Conservation (phyloP, 768 basidiomycete species). For the Suillus fuscotomentosus region DNA sequence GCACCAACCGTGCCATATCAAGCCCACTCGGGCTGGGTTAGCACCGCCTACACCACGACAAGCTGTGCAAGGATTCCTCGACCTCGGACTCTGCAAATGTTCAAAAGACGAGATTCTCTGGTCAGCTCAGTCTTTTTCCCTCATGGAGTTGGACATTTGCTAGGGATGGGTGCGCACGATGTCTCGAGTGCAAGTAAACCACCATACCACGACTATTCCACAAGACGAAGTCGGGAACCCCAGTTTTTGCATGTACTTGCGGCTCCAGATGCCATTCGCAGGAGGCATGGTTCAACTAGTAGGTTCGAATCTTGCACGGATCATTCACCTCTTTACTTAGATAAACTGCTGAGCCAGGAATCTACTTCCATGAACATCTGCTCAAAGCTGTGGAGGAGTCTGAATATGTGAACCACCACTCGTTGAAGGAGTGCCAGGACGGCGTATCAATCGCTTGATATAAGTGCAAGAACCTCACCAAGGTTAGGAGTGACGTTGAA, state of each 20-base stretch:
- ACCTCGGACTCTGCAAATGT: no score
- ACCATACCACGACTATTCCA: slow-evolving; percentile 43
- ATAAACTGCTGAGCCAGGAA: slow-evolving; percentile 88
- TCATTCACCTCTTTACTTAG: slow-evolving; percentile 3
- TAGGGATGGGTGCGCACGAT: slow-evolving; percentile 25
- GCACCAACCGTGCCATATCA: no score
- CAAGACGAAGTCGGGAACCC: slow-evolving; percentile 43
- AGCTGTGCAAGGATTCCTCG: no score
- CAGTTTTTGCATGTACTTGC: slow-evolving; percentile 75
- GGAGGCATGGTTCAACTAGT: slow-evolving; percentile 82
- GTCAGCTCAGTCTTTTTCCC: no score
- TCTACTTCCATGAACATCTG: slow-evolving; percentile 84
- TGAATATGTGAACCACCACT: slow-evolving; percentile 45
- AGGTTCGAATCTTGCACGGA: slow-evolving; percentile 29
- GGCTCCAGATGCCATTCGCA: slow-evolving; percentile 71
- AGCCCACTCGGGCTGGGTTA: no score
- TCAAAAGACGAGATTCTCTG: no score
- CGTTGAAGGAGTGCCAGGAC: slow-evolving; percentile 80
- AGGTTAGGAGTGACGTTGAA: slow-evolving; percentile 74
- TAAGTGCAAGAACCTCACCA: slow-evolving; percentile 83
- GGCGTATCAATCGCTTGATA: slow-evolving; percentile 74
- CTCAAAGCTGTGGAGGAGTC: neutral
- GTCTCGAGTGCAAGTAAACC: slow-evolving; percentile 81
- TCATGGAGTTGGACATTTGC: no score
- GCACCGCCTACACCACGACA: no score